phyloP scores from a whole-genome alignment of 441 rosid species.

The Gossypium aridum region DNA sequence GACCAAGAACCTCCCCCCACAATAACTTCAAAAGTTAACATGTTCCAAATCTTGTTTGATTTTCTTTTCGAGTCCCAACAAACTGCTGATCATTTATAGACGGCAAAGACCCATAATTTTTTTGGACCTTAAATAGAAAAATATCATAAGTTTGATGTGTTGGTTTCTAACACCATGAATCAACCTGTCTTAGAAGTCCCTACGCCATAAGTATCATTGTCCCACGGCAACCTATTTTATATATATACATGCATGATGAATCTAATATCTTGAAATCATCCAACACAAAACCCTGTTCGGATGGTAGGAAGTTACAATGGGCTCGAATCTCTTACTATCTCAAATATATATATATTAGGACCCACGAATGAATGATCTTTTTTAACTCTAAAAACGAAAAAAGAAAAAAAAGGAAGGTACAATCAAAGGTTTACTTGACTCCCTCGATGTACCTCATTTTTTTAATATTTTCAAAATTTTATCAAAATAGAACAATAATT shows the following conservation, averaged over 20 bases:
- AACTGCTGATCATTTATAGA: not conserved
- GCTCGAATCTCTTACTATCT: not conserved
- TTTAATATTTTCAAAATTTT: too few species aligned
- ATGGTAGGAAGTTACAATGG: conserved; percentile 10
- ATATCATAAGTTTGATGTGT: not conserved
- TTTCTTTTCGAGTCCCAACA: not conserved
- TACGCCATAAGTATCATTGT: not conserved
- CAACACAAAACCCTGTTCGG: not conserved
- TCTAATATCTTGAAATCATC: not conserved
- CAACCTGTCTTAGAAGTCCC: not conserved
- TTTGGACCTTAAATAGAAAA: not conserved
- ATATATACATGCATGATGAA: not conserved
- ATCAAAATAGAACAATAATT: too few species aligned
- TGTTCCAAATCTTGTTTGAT: conserved; percentile 1
- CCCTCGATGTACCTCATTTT: too few species aligned
- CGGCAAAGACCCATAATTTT: not conserved
- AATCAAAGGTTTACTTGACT: too few species aligned
- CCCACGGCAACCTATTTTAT: not conserved
- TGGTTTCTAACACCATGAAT: not conserved
- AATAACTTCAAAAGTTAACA: not conserved
- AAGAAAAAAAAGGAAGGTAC: too few species aligned
- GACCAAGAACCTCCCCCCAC: not conserved
- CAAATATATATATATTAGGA: too few species aligned
- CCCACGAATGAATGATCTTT: too few species aligned
- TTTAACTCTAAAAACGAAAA: too few species aligned